Evolutionary conservation across 2,329 filamentous ascomycete genomes (phyloP), one percentile per base, ranked within the genome.

Genomic region (Elsinoe batatas): DNA sequence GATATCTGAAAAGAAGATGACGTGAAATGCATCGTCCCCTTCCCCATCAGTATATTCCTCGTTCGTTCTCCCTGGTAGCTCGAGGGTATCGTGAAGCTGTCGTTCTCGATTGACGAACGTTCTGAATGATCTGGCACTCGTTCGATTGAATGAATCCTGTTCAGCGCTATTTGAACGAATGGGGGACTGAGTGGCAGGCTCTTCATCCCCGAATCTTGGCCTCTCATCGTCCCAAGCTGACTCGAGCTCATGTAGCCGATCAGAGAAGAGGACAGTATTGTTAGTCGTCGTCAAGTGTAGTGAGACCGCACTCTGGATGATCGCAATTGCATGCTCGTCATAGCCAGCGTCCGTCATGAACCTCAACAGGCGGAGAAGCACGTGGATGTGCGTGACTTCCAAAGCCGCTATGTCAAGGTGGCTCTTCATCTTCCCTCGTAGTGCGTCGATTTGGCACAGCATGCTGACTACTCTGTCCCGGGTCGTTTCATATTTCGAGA

Each of bases 171-270:
- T 5, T 38, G 5, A 18, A 26, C n/a, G 6, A 1, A 3, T 13
- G 22, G 11, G 4, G 3, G 37, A 20, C 26, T 43, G 36, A 18
- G 12, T 30, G 26, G 26, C 26, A 30, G 26, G 26, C 26, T 43
- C 51, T 15, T n/a, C 64, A 62, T 97, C 91, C 8, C 91, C 91
- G 54, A 95, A 79, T 5, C 91, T 80, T 0, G 86, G 75, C 0
- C 82, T 77, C 65, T 96, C 91, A 56, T 83, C 87, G 58, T 95
- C 89, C 93, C 93, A 97, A 60, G 93, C 95, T 2, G 83, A 77
- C 47, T 79, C 74, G 59, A 95, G 87, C 0, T 63, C 62, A 43
- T 26, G 70, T 12, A 59, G 60, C 1, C 50, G 60, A 32, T 17
- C 61, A 43, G 18, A 42, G 7, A 51, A 43, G 10, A 8, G 20